phyloP scores from a whole-genome alignment of 768 basidiomycete genomes.

The Boletus barrowsii region DNA sequence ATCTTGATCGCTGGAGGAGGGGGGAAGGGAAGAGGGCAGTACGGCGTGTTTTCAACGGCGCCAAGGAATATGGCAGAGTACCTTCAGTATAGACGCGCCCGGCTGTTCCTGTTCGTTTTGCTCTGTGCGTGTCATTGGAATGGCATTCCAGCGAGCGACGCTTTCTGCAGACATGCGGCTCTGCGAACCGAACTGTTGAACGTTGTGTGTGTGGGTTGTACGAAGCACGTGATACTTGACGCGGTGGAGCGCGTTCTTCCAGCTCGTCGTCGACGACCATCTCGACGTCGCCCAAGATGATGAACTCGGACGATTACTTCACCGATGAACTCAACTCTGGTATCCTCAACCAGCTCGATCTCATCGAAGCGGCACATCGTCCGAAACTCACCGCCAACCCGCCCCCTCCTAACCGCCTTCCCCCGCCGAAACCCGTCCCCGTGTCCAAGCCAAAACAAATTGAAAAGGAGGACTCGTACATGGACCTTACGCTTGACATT shows the following conservation, averaged over 20 bases:
- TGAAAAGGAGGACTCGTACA: conserved; percentile 43
- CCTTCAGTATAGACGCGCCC: conserved; percentile 49
- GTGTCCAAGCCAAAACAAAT: conserved; percentile 12
- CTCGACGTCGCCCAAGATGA: conserved; percentile 25
- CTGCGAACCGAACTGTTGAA: neutral
- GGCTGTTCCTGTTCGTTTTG: conserved; percentile 19
- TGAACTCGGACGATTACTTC: conserved; percentile 81
- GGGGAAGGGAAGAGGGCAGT: conserved; percentile 52
- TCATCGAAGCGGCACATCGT: conserved; percentile 62
- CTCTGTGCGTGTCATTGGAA: conserved; percentile 45
- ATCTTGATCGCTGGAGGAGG: conserved; percentile 62
- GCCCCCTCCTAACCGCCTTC: neutral
- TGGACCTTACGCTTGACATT: conserved; percentile 55
- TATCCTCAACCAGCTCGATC: conserved; percentile 59
- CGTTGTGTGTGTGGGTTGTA: too few relatives aligned
- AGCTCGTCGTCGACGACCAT: neutral
- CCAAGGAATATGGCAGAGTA: conserved; percentile 57
- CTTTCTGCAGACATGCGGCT: conserved; percentile 63
- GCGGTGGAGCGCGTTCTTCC: neutral
- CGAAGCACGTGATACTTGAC: conserved; percentile 13
- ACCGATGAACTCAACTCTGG: conserved; percentile 63
- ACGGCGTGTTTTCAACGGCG: conserved; percentile 42
- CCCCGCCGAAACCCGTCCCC: conserved; percentile 3
- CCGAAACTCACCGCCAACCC: conserved; percentile 15
- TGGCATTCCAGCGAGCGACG: conserved; percentile 72